Evolutionary conservation across 2,329 filamentous ascomycete genomes (phyloP).

Genomic region (Lomentospora prolificans): DNA sequence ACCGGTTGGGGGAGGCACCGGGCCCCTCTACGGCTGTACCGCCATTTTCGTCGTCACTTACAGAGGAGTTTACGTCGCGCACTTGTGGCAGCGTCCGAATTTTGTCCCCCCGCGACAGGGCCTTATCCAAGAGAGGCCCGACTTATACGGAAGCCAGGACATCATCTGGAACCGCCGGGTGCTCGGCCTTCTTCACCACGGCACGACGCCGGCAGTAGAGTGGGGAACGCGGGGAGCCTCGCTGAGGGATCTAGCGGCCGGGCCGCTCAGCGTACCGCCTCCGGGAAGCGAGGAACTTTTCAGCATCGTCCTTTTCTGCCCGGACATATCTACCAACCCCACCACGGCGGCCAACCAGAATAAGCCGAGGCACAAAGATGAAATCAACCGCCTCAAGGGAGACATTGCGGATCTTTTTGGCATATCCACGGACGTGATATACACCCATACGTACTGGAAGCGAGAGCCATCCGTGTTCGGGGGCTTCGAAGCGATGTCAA

Average conservation of each 20-base stretch:
- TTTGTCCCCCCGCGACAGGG: background rate
- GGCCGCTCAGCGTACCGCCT: background rate
- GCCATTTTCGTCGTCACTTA: background rate
- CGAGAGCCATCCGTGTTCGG: background rate
- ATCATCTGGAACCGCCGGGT: background rate
- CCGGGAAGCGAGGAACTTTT: background rate
- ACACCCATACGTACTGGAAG: constrained; percentile 1
- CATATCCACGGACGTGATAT: background rate
- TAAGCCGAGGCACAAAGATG: background rate
- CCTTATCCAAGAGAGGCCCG: background rate
- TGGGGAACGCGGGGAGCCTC: background rate
- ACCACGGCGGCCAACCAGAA: background rate
- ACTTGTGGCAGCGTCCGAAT: constrained; percentile 6
- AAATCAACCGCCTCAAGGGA: background rate
- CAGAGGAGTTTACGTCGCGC: constrained; percentile 1
- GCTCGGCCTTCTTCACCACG: background rate
- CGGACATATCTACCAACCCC: background rate
- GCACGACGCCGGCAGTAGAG: background rate
- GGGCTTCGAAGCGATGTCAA: background rate
- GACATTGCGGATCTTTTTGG: background rate
- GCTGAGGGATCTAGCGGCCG: background rate
- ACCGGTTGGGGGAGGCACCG: background rate
- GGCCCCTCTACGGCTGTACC: constrained; percentile 1
- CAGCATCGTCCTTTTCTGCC: background rate
- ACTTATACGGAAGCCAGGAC: background rate